Evolutionary conservation across 2,329 filamentous ascomycete genomes (phyloP).

Genomic region (Allantophomopsis cytisporea): DNA sequence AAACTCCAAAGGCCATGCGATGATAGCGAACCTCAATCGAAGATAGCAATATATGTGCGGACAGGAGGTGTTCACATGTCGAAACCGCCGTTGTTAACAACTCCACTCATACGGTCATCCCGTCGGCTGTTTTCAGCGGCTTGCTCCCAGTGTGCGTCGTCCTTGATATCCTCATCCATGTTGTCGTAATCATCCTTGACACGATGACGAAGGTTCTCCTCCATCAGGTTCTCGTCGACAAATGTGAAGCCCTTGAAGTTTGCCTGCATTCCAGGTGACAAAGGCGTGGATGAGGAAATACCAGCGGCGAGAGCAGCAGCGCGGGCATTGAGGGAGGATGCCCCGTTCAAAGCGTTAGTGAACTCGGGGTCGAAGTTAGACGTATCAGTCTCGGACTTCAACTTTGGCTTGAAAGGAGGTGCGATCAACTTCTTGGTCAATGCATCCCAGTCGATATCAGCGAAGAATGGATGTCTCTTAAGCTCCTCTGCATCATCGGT

Average conservation of each 20-base stretch:
- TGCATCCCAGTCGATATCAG: constrained; percentile 83
- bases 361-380: constrained; percentile 99
- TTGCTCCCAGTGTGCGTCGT: constrained; percentile 21
- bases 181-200: constrained; percentile 39
- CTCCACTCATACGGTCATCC: constrained; percentile 48
- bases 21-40: not conserved
- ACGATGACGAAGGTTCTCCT: constrained; percentile 61
- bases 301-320: constrained; percentile 77
- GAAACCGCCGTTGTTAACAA: constrained; percentile 46
- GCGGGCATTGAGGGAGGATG: constrained; percentile 79
- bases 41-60: constrained; percentile 1
- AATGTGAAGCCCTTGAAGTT: constrained; percentile 99
- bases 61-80: constrained; percentile 33
- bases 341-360: constrained; percentile 81
- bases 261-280: constrained; percentile 91
- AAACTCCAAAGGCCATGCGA: constrained; percentile 4
- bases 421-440: constrained; percentile 84
- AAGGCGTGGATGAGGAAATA: constrained; percentile 77
- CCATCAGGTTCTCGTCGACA: constrained; percentile 92
- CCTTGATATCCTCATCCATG: constrained; percentile 45
- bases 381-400: constrained; percentile 90
- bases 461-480: constrained; percentile 89
- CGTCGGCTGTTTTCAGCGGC: constrained; percentile 27
- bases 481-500: constrained; percentile 86
- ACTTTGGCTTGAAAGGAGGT: constrained; percentile 93